Base-by-base conservation (phyloP, 352 stramenopile species). In the Phytophthora aleatoria region DNA sequence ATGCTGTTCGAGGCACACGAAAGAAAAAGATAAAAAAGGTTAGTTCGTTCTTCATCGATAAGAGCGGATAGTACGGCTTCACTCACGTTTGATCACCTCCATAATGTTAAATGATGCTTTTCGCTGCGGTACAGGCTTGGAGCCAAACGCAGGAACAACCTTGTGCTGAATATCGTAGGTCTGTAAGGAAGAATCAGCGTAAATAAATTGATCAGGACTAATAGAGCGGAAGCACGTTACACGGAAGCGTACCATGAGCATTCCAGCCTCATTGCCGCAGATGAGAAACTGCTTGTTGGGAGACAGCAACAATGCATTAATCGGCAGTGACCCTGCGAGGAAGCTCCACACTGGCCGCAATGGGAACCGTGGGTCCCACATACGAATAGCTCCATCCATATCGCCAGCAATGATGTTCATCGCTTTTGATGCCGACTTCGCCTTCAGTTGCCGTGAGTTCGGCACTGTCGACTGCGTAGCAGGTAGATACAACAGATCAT, bases 101-200 rank as follows among this genome's bases (percentile, higher is more conserved):
- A 82, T 50, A 10, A 93, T 35, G 30, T 74, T 77, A 47, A 87
- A 57, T 20, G 58, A 48, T 2, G 70, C 42, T 56, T 77, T 79
- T 6, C 77, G 79, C 38, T 84, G 81, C 10, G 85, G 85, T 12
- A 87, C 61, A 15, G 79, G 64, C 45, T 82, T 86, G 5, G 81
- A 90, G 4, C 76, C 82, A 57, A 93, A 89, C 0, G 83, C 85
- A 50, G 82, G 82, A 3, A 91, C 70, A 52, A 83, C 58, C 12
- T 87, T 74, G 50, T 90, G 79, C 26, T 77, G 57, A 16, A 89
- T 79, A 39, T 93, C 85, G 48, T 84, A 93, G 1, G 73, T 83
- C 84, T 92, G 43, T 12, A 61, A 30, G 5, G 24, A 51, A 45
- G 24, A 20, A 53, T 2, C 38, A 62, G 56, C 7, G 27, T 12